These are phyloP conservation scores for Fomitopsis serialis DNA, from an alignment of 768 basidiomycete genomes.

Conservation along the genomic window DNA sequence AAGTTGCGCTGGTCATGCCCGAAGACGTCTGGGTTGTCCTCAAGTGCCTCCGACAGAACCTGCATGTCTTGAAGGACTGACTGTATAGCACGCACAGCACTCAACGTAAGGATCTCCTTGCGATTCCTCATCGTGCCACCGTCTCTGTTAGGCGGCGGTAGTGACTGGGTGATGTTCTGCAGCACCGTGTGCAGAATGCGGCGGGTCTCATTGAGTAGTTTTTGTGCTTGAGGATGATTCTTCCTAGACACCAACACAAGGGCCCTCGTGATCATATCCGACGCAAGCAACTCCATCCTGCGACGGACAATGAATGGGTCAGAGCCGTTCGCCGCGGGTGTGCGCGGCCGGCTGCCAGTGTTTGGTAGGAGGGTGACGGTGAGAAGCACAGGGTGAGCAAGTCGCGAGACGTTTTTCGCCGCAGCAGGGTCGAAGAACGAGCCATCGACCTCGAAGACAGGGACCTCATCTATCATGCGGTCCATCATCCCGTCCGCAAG, in stretches of 20 bases:
- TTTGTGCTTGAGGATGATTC: constrained; percentile 87
- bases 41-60: constrained; percentile 77
- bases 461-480: constrained; percentile 95
- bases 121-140: constrained; percentile 59
- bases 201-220: constrained; percentile 87
- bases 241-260: constrained; percentile 88
- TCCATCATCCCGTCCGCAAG: constrained; percentile 93
- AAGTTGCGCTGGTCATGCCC: constrained; percentile 93
- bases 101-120: constrained; percentile 69
- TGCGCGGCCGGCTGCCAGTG: constrained; percentile 27
- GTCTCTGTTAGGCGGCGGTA: constrained; percentile 49
- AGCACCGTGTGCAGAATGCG: constrained; percentile 89
- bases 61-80: constrained; percentile 87
- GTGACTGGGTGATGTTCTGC: constrained; percentile 71
- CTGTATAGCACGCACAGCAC: constrained; percentile 76
- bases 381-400: constrained; percentile 91
- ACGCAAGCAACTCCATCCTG: constrained; percentile 93
- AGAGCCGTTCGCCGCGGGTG: constrained; percentile 44
- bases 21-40: constrained; percentile 88
- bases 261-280: constrained; percentile 95
- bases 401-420: constrained; percentile 75
- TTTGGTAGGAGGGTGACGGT: constrained; percentile 85
- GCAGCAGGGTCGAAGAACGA: constrained; percentile 91
- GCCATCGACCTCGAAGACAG: constrained; percentile 93
- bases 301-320: constrained; percentile 90